Evolutionary conservation across 2,329 filamentous ascomycete genomes (phyloP), one percentile per base, ranked within the genome.

Genomic region (Westerdykella ornata): DNA sequence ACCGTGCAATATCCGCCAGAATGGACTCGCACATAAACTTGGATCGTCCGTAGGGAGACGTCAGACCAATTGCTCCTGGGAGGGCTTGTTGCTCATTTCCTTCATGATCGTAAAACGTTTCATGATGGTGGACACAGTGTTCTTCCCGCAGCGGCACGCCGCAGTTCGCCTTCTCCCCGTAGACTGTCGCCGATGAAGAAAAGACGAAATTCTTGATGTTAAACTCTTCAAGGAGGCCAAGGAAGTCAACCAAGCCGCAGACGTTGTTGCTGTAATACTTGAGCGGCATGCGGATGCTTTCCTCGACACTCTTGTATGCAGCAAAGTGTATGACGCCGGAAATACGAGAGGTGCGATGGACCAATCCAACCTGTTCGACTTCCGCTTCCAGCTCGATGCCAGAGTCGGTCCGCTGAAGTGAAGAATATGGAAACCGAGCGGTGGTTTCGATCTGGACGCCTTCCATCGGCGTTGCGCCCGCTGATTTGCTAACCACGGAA

Each of bases 1-100:
- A 74, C 14, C 68, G 64, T 12, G 78, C 78, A 31, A 80, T 63
- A 54, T 84, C 81, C 12, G 76, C 75, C 12, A 84, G 65, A 35
- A 84, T 82, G 7, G 78, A 78, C 56, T 83, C 81, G 45, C 77
- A 78, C 64, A 84, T 80, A 70, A 78, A 83, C 60, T 84, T 84
- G 2, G 79, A 78, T 39, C 80, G 72, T 14, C 79, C 80, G 53
- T 84, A 84, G 1, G 80, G 80, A 51, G 77, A 81, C 12, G 78
- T 81, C 44, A 83, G 70, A 8, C 79, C 77, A 13, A 72, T 68
- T 22, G 70, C 74, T 11, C 76, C 76, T 11, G 73, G 68, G 30
- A 71, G 57, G 20, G 70, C 63, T 9, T 60, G 59, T 20, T 63
- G 66, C 38, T 72, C 63, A 2, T 63, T 38, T 4, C 73, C 74